Evolutionary conservation across 1,284 basidiomycete genomes (phyloP).

Genomic region (Clitocybe nebularis): DNA sequence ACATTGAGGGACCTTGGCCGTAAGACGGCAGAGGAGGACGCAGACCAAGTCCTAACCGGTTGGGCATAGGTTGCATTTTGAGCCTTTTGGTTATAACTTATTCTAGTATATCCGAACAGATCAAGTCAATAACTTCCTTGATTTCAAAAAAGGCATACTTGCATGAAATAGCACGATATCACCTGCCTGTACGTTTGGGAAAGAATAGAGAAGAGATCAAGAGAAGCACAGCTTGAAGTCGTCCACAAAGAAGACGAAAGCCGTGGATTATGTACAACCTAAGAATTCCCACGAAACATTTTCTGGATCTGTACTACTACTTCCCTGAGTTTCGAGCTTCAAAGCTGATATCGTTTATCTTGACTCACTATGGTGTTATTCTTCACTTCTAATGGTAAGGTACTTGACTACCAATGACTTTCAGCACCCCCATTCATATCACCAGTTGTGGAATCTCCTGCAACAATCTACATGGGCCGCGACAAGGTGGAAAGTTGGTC

Average conservation of each 20-base stretch:
- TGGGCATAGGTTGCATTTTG: slow-evolving; percentile 64
- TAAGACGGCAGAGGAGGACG: slow-evolving; percentile 79
- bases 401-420: neutral
- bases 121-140: neutral
- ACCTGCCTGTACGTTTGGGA: too few species aligned
- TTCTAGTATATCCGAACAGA: neutral
- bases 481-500: slow-evolving; percentile 93
- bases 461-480: slow-evolving; percentile 87
- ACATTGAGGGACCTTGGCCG: slow-evolving; percentile 84
- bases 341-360: neutral
- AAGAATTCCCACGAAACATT: slow-evolving; percentile 17
- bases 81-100: slow-evolving; percentile 2
- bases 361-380: slow-evolving; percentile 60
- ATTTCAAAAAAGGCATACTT: too few species aligned
- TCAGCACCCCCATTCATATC: neutral
- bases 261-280: slow-evolving; percentile 8
- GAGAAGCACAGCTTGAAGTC: neutral
- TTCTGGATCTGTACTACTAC: too few species aligned
- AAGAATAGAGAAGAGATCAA: neutral
- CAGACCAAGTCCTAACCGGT: slow-evolving; percentile 80
- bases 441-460: slow-evolving; percentile 59
- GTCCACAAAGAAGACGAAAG: neutral
- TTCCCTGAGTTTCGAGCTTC: neutral
- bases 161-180: neutral
- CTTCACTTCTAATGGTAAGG: slow-evolving; percentile 59